Base-by-base conservation (phyloP, 192 early-diverging fungal genomes). In the Hyaloraphidium curvatum region DNA sequence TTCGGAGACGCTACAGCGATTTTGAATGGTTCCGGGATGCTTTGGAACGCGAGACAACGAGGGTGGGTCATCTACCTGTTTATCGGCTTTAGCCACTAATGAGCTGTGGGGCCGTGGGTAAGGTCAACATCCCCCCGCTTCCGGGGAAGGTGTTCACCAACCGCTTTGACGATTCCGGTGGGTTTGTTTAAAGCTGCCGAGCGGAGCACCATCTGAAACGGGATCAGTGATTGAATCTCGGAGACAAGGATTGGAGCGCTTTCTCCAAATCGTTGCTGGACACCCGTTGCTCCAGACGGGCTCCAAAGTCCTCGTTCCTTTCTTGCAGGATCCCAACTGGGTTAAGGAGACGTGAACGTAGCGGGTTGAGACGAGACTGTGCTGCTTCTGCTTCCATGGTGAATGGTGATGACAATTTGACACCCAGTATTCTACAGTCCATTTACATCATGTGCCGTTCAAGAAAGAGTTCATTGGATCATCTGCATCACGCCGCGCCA, bases 21-120 rank as follows among this genome's bases (percentile, higher is more conserved):
- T 98, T 98, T 68, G 94, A 96, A 69, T 98, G 94, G 94, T 88
- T 94, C 69, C 70, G 84, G 39, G 89, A 98, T 65, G 82, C 82
- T 51, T 69, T 98, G 50, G 89, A 92, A 64, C 70, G 88, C 22
- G 91, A 98, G 67, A 79, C 76, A 16, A 73, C 82, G 51, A 71
- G 67, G 65, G 43, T 48, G 43, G 25, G 43, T 25, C 14, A 48
- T 25, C 25, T 11, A 13, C 11, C 35, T 37, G 11, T 37, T 17
- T 37, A 17, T 37, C 11, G 17, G 35, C 35, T 13, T 37, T 48
- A 25, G 17, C 43, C 14, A 48, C 2, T 53, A 28, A 37, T 39
- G 4, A 19, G n/a, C 31, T 30, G 28, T 9, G 1, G 25, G 21
- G 23, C 25, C 52, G 19, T 26, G 26, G 13, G 9, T 35, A 64